Evolutionary conservation across 108 stramenopile genomes (phyloP), one percentile per base, ranked within the genome.

Genomic region (Cyclotella sp.): DNA sequence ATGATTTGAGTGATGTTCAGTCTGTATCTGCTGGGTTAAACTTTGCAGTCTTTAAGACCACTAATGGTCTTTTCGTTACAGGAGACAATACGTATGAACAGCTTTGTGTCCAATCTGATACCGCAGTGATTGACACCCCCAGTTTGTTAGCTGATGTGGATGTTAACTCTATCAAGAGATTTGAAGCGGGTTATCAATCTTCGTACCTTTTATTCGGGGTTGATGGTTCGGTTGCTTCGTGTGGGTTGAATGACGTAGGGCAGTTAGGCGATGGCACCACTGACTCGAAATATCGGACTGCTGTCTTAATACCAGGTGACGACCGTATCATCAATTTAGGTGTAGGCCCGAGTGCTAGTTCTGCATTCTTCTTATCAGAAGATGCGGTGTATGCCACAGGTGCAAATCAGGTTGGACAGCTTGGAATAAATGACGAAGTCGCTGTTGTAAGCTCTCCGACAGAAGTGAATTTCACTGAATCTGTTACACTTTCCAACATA

Each of bases 171-270:
- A 55, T 75, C 13, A 45, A 28, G 28, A 68, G 46, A 66, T 75
- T 82, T 51, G 52, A 63, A 21, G 81, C 81, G 14, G 73, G 73
- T 30, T 57, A 59, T 34, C 60, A 70, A 43, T 82, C 81, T 19
- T 52, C 70, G 13, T 82, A 75, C 52, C 46, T 82, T 24, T 53
- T 82, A 27, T 68, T 68, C 18, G 53, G 34, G 24, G 2, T 9
- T 14, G 74, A 82, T 67, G 81, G 74, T 16, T 76, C 81, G 10
- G 75, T 72, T 18, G 63, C 59, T 57, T 61, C 73, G 19, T 82
- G 81, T 22, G 81, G 81, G 9, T 44, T 70, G 34, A 82, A 82
- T 66, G 63, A 53, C 28, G 18, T 52, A 22, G 81, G 81, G 7
- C 74, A 82, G 59, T 51, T 82, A 24, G 81, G 81, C 10, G 74